A percentile compares a stretch with the other conserved stretches of the same genome.
These are phyloP conservation scores for Tremella fuciformis DNA, from an alignment of 768 basidiomycete species.

Conservation along the genomic window DNA sequence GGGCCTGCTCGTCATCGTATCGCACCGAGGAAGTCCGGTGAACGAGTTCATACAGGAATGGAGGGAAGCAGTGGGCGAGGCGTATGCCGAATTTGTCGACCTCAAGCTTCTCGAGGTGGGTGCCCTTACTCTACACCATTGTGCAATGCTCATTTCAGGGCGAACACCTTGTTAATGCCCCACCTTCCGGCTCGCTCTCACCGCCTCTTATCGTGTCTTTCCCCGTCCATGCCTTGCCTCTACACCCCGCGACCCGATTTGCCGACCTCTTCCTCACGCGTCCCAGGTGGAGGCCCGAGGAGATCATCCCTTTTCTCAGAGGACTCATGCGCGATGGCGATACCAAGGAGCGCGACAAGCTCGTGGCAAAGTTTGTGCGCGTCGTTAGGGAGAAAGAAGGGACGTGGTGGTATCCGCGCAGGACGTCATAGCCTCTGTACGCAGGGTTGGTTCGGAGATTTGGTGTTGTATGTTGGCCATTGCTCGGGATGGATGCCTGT, in stretches of 20 bases:
- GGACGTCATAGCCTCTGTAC: conserved; percentile 15
- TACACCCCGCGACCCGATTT: conserved; percentile 77
- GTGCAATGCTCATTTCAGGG: conserved; percentile 59
- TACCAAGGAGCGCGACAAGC: conserved; percentile 78
- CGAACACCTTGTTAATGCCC: conserved; percentile 62
- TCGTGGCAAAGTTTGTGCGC: conserved; percentile 81
- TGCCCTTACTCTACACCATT: conserved; percentile 11
- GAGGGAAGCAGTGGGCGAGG: conserved; percentile 73
- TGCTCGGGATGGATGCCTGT: background rate
- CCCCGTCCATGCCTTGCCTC: conserved; percentile 68
- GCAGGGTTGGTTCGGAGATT: no score
- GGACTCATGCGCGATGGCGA: conserved; percentile 70
- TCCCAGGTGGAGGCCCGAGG: conserved; percentile 60
- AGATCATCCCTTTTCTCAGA: conserved; percentile 74
- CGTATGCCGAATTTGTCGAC: conserved; percentile 64
- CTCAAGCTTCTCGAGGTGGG: conserved; percentile 68
- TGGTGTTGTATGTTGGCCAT: no score
- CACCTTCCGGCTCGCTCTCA: conserved; percentile 49
- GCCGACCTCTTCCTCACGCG: conserved; percentile 71
- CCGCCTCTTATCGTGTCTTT: conserved; percentile 64
- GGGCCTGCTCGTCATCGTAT: conserved; percentile 65
- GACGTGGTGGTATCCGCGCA: conserved; percentile 60
- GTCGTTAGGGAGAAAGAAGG: conserved; percentile 61
- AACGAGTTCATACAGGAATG: conserved; percentile 65
- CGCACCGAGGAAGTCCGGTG: conserved; percentile 53